Percentiles rank a stretch among this genome's conserved stretches.
Conservation (phyloP, 495 filamentous ascomycete genomes). For the Lasiosphaeria ovina region DNA sequence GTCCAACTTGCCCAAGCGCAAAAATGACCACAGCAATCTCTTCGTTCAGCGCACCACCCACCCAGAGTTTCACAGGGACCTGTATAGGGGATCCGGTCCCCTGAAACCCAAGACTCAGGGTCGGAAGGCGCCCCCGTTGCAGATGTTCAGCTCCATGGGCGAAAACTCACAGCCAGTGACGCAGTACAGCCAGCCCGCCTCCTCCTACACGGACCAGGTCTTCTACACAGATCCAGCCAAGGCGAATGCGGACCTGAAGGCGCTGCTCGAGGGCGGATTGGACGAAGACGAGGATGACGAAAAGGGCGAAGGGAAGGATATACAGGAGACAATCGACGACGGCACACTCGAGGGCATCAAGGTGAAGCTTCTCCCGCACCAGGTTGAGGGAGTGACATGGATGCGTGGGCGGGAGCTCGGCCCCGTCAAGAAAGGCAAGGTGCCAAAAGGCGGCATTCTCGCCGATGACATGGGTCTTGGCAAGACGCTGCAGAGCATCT, state of each 20-base stretch:
- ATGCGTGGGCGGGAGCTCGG: constrained; percentile 89
- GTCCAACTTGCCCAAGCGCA: constrained; percentile 18
- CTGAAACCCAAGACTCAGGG: constrained; percentile 37
- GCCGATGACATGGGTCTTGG: constrained; percentile 87
- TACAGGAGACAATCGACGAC: constrained; percentile 28
- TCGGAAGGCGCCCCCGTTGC: constrained; percentile 31
- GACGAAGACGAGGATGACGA: constrained; percentile 69
- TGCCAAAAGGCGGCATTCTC: constrained; percentile 82
- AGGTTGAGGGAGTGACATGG: constrained; percentile 89
- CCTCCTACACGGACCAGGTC: constrained; percentile 50
- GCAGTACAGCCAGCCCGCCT: constrained; percentile 37
- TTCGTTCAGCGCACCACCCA: constrained; percentile 46
- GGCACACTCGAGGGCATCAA: constrained; percentile 66
- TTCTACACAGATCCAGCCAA: constrained; percentile 74
- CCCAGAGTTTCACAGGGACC: constrained; percentile 47
- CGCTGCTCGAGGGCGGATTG: constrained; percentile 79
- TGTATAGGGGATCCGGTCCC: constrained; percentile 37
- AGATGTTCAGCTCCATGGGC: constrained; percentile 40
- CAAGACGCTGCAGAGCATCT: constrained; percentile 80
- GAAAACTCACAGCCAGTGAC: constrained; percentile 28
- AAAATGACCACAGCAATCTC: constrained; percentile 34
- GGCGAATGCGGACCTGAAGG: constrained; percentile 83
- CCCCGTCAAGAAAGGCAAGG: constrained; percentile 67
- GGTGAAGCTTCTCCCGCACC: constrained; percentile 85
- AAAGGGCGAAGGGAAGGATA: constrained; percentile 19